Conservation (phyloP, 352 stramenopile species). For the Phytophthora sp. region DNA sequence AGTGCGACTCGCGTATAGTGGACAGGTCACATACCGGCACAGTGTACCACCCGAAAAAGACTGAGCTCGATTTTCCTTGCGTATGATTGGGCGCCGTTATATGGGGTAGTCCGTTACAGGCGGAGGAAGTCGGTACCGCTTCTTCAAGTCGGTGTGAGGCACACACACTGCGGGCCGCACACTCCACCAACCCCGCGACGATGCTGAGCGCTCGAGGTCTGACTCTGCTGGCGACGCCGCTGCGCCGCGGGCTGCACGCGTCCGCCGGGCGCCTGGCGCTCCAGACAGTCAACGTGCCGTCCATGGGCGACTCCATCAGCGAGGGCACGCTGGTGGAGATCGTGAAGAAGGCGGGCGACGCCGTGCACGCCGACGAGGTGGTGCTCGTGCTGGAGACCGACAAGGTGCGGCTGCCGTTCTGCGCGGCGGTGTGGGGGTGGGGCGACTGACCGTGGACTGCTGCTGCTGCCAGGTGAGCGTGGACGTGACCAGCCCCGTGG, state of each 20-base stretch:
- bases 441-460: slow-evolving; percentile 1
- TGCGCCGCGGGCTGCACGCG: slow-evolving; percentile 56
- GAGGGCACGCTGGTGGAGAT: slow-evolving; percentile 98
- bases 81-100: no score
- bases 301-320: slow-evolving; percentile 97
- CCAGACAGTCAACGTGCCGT: slow-evolving; percentile 85
- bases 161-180: not conserved
- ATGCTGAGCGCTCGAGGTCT: slow-evolving; percentile 28
- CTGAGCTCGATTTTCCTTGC: no score
- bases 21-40: no score
- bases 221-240: slow-evolving; percentile 9
- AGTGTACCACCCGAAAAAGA: no score
- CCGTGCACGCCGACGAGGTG: slow-evolving; percentile 95
- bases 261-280: slow-evolving; percentile 48
- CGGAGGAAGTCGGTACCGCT: no score
- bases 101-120: no score
- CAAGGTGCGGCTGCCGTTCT: slow-evolving; percentile 88
- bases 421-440: not conserved
- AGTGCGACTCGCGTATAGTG: no score
- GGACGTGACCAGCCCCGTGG: slow-evolving; percentile 90
- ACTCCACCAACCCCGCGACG: not conserved
- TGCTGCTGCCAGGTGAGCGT: slow-evolving; percentile 73
- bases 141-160: not conserved
- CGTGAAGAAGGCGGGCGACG: slow-evolving; percentile 92
- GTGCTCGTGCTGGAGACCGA: slow-evolving; percentile 99